These are phyloP conservation scores for Xylariales sp. DNA, from an alignment of 2,329 filamentous ascomycete genomes.

Conservation along the genomic window DNA sequence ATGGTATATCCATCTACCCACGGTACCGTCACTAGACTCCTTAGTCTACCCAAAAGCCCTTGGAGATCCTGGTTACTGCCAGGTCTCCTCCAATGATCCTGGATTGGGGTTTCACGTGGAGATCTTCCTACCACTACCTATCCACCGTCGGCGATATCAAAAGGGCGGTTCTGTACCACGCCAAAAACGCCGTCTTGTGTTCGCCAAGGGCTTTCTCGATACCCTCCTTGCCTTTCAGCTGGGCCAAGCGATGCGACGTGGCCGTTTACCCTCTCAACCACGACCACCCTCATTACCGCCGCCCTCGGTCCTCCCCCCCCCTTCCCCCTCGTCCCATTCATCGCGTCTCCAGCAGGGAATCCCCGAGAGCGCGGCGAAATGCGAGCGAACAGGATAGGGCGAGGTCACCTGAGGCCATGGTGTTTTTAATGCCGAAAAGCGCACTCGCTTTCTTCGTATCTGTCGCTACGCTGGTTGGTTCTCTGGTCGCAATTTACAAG, in stretches of 20 bases:
- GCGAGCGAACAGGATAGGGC: background rate
- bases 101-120: conserved; percentile 20
- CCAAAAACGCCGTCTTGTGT: background rate
- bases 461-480: background rate
- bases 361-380: background rate
- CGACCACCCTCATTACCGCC: background rate
- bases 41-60: background rate
- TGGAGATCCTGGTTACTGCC: conserved; percentile 13
- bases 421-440: background rate
- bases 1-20: no score
- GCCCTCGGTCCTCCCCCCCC: background rate
- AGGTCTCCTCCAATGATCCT: conserved; percentile 19
- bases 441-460: conserved; percentile 18
- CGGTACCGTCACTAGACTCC: no score
- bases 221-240: conserved; percentile 31
- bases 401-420: background rate
- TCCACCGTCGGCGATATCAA: conserved; percentile 10
- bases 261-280: background rate
- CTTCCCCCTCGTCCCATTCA: conserved; percentile 5
- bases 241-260: conserved; percentile 32
- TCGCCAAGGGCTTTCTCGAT: conserved; percentile 10
- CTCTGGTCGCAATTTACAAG: background rate
- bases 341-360: conserved; percentile 6
- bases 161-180: background rate
- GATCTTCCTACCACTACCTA: conserved; percentile 12